A percentile compares a stretch with the other conserved stretches of the same genome.
phyloP scores from a whole-genome alignment of 2,329 filamentous ascomycete species.

The Aspergillus floridensis region DNA sequence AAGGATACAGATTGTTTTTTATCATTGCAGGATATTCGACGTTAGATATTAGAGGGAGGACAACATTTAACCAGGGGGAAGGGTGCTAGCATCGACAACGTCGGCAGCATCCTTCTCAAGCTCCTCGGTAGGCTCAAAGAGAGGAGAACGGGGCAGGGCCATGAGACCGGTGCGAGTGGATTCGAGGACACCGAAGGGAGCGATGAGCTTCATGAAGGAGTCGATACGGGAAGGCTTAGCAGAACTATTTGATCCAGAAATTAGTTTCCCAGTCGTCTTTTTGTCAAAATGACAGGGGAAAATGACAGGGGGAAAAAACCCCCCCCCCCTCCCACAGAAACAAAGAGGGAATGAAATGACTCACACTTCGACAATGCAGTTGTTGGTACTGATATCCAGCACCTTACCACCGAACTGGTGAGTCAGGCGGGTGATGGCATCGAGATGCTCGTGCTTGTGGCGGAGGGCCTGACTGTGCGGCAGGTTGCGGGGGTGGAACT shows the following conservation, averaged over 20 bases:
- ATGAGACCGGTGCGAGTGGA: slow-evolving; percentile 94
- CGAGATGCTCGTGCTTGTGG: slow-evolving; percentile 96
- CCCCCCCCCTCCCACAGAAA: no score
- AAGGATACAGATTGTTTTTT: slow-evolving; percentile 15
- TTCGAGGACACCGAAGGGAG: slow-evolving; percentile 93
- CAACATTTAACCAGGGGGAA: slow-evolving; percentile 74
- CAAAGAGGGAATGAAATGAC: slow-evolving; percentile 40
- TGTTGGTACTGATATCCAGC: slow-evolving; percentile 95
- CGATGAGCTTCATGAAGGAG: slow-evolving; percentile 93
- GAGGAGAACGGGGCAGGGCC: slow-evolving; percentile 89
- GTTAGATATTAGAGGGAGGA: neutral
- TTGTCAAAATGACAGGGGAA: neutral
- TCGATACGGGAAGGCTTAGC: slow-evolving; percentile 93
- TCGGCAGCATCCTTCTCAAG: slow-evolving; percentile 86
- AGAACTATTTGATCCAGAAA: slow-evolving; percentile 53
- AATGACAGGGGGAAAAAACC: no score
- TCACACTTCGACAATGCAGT: slow-evolving; percentile 97
- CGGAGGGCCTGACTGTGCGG: slow-evolving; percentile 83
- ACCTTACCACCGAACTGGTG: slow-evolving; percentile 99
- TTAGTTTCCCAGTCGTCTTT: slow-evolving; percentile 1
- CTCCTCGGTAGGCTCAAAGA: slow-evolving; percentile 71
- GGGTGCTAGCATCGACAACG: slow-evolving; percentile 87
- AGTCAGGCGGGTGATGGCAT: slow-evolving; percentile 91
- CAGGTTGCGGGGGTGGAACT: slow-evolving; percentile 88
- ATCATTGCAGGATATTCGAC: slow-evolving; percentile 13